Evolutionary conservation across 306 rosid genomes (phyloP), one percentile per base, ranked within the genome.

Genomic region (Cucumis cinereus): DNA sequence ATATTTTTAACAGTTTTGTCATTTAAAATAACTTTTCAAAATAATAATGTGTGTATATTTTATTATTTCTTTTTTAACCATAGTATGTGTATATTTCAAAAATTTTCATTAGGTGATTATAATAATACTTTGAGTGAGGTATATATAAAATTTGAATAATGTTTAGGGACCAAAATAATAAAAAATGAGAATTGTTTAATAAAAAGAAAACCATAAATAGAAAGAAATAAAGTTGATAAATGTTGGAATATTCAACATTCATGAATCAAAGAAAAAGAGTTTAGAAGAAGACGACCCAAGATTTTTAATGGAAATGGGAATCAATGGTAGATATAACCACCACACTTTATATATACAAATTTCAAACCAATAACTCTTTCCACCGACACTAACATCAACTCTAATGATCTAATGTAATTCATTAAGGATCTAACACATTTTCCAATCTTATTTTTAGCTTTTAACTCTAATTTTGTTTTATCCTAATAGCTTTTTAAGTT

Each of bases 271-370:
- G 50, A 38, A 66, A 64, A 40, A 38, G n/a, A 20, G 10, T 64
- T 38, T 0, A n/a, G 12, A 19, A 63, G 16, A 63, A 36, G 28
- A 63, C 0, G 13, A 64, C 72, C 35, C 35, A 64, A 64, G 1
- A 20, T 40, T 38, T n/a, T 9, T 41, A 40, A 24, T 22, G 22
- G 38, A 15, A 23, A 13, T 23, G 38, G 40, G 75, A 70, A 70
- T 70, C 40, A 70, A 70, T 70, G 75, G 57, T 70, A 45, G 75
- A 24, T 70, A 24, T 47, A 70, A 70, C 75, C 3, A 24, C 75
- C 35, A 68, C 55, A 30, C 35, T 30, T 30, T 30, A 30, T 68
- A 22, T 12, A 0, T 68, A 47, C 12, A 68, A 41, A 41, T 68
- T 68, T 68, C 74, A 41, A 41, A 2, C 1, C n/a, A 43, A 43